phyloP scores from a whole-genome alignment of 352 stramenopile species.

The Albugo candida region DNA sequence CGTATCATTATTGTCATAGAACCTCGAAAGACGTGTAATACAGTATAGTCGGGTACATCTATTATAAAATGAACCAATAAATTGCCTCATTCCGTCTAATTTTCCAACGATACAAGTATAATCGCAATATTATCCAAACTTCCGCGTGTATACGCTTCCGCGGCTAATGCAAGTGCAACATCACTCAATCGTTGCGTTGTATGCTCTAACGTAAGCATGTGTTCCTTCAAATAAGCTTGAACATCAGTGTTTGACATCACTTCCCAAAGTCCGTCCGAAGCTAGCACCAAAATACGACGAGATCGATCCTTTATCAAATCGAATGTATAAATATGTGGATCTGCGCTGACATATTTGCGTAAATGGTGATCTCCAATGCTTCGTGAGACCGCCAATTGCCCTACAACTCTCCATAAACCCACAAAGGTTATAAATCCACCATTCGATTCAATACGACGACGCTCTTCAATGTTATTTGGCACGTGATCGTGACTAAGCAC shows the following conservation, averaged over 20 bases:
- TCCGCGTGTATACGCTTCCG: constrained; percentile 86
- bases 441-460: constrained; percentile 45
- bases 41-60: too few relatives aligned
- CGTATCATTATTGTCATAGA: too few relatives aligned
- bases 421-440: constrained; percentile 49
- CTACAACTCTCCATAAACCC: constrained; percentile 75
- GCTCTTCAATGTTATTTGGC: constrained; percentile 26
- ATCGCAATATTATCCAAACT: constrained; percentile 90
- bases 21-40: too few relatives aligned
- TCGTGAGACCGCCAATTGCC: constrained; percentile 80
- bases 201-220: background rate
- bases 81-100: too few relatives aligned
- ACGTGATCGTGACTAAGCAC: constrained; percentile 39
- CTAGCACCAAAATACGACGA: constrained; percentile 23
- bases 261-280: constrained; percentile 64
- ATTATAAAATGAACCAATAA: too few relatives aligned
- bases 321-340: constrained; percentile 50
- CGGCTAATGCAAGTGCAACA: constrained; percentile 56
- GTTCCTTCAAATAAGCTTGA: constrained; percentile 17
- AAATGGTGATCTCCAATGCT: constrained; percentile 83
- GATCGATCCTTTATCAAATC: background rate
- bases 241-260: constrained; percentile 35
- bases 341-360: constrained; percentile 53
- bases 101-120: constrained; percentile 7
- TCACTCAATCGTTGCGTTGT: constrained; percentile 17